Evolutionary conservation across 495 filamentous ascomycete species (phyloP).

Genomic region (Tuber umbilicatum): DNA sequence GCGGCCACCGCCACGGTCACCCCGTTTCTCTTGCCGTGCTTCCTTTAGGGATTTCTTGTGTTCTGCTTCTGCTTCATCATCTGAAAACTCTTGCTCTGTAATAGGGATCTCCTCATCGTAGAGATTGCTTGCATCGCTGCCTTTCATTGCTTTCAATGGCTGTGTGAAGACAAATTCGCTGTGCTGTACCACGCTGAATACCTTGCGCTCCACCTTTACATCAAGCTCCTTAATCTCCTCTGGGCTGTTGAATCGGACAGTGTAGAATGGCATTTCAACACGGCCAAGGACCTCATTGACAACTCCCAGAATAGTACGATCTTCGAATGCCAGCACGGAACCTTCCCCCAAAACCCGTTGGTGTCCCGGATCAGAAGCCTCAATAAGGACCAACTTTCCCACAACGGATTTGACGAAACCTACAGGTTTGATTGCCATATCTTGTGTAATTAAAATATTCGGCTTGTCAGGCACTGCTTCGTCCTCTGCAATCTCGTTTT

Average conservation of each 20-base stretch:
- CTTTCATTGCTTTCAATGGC: constrained; percentile 65
- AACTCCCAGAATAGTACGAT: constrained; percentile 67
- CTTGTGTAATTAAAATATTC: constrained; percentile 61
- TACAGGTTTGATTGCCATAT: constrained; percentile 67
- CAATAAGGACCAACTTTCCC: constrained; percentile 68
- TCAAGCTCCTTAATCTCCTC: constrained; percentile 60
- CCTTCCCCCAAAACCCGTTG: constrained; percentile 74
- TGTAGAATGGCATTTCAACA: constrained; percentile 76
- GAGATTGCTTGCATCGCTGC: constrained; percentile 86
- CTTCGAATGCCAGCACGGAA: constrained; percentile 73
- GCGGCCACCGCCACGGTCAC: constrained; percentile 13
- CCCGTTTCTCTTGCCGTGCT: constrained; percentile 47
- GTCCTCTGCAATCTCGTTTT: constrained; percentile 66
- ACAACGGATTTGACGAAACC: constrained; percentile 67
- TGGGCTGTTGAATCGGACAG: constrained; percentile 59
- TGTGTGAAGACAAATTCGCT: constrained; percentile 79
- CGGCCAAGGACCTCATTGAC: constrained; percentile 74
- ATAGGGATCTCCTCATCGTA: constrained; percentile 86
- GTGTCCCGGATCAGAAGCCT: constrained; percentile 70
- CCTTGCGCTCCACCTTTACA: constrained; percentile 55
- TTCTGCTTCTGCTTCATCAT: constrained; percentile 87
- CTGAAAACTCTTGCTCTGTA: constrained; percentile 87
- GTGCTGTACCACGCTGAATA: constrained; percentile 72
- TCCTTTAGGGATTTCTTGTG: constrained; percentile 64
- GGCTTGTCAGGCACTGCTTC: constrained; percentile 57